Conservation (phyloP, 2,329 filamentous ascomycete species). For the Trichoderma cornu-damae region DNA sequence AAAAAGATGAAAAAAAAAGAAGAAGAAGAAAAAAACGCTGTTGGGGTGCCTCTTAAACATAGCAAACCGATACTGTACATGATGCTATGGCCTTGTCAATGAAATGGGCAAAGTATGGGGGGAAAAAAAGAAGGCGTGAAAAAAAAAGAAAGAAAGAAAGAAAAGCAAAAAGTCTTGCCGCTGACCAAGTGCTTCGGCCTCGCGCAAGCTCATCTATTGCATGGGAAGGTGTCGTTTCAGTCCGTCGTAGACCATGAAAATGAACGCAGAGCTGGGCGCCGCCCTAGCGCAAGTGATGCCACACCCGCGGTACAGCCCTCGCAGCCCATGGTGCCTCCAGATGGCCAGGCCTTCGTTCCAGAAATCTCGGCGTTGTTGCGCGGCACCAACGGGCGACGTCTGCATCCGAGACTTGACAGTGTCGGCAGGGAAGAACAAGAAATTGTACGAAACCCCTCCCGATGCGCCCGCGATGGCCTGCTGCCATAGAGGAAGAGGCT, state of each 20-base stretch:
- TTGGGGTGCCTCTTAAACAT: background rate
- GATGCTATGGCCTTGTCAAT: background rate
- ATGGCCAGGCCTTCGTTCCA: slow-evolving; percentile 63
- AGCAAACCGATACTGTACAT: background rate
- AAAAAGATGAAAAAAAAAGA: background rate
- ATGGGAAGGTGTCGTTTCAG: slow-evolving; percentile 64
- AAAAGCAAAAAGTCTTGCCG: background rate
- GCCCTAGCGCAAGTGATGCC: slow-evolving; percentile 86
- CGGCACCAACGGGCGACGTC: slow-evolving; percentile 65
- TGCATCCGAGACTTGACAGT: slow-evolving; percentile 98
- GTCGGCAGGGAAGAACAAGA: slow-evolving; percentile 93
- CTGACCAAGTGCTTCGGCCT: background rate
- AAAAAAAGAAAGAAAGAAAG: slow-evolving; percentile 19
- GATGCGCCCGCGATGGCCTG: slow-evolving; percentile 82
- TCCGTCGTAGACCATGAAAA: slow-evolving; percentile 91
- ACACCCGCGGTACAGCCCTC: slow-evolving; percentile 86
- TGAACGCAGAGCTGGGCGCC: slow-evolving; percentile 94
- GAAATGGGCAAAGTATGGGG: background rate
- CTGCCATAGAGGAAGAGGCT: slow-evolving; percentile 72
- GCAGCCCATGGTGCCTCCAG: slow-evolving; percentile 78
- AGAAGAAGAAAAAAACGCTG: background rate
- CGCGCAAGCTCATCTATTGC: slow-evolving; percentile 28
- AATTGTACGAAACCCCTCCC: slow-evolving; percentile 93
- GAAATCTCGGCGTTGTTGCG: slow-evolving; percentile 60
- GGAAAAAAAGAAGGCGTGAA: too few species aligned